These are phyloP conservation scores for Dendrobium nobile DNA, from an alignment of 106 monocot genomes.

Conservation along the genomic window DNA sequence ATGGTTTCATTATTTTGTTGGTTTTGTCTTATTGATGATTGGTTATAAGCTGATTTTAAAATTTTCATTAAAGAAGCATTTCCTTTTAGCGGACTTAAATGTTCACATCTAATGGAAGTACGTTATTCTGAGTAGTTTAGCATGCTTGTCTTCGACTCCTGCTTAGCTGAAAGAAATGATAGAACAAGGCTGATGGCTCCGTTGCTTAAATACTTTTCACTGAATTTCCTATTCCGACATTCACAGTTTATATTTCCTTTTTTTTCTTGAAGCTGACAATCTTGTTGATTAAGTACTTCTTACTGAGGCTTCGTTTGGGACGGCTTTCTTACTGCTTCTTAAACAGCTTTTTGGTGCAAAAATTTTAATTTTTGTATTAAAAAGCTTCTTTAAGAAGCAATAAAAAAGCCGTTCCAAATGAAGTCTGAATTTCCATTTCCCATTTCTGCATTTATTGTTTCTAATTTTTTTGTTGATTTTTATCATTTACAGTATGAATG, in stretches of 20 bases:
- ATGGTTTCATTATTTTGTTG: neutral
- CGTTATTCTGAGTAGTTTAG: neutral
- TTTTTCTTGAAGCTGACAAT: no score
- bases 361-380: no score
- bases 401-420: no score
- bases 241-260: neutral
- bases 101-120: neutral
- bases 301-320: no score
- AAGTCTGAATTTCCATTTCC: no score
- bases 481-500: neutral
- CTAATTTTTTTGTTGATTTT: neutral
- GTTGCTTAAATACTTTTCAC: neutral
- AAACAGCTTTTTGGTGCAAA: no score
- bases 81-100: neutral
- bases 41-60: neutral
- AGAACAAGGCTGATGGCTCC: no score
- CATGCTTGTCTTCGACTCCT: neutral
- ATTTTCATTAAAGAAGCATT: neutral
- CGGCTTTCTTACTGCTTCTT: no score
- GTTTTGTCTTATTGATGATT: neutral
- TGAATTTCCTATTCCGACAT: neutral
- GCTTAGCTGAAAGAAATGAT: neutral
- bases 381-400: no score
- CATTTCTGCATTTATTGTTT: neutral
- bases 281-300: no score